phyloP scores from a whole-genome alignment of 208 protist genomes.

The Trypanosoma mega region DNA sequence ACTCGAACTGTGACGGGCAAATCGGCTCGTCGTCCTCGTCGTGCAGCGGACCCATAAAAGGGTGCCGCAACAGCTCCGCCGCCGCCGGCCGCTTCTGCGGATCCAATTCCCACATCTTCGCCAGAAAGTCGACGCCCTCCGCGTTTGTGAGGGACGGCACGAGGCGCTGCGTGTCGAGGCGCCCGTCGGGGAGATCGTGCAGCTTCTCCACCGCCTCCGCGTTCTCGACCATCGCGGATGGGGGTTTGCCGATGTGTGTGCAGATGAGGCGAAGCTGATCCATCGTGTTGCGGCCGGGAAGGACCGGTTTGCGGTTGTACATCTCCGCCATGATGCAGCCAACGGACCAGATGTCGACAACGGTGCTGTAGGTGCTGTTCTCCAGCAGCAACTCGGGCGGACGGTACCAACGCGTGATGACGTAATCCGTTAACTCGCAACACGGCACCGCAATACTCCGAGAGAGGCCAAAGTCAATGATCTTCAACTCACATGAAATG shows the following conservation, averaged over 20 bases:
- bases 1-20: slow-evolving; percentile 61
- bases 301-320: slow-evolving; percentile 87
- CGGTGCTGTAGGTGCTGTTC: slow-evolving; percentile 81
- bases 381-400: slow-evolving; percentile 93
- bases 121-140: slow-evolving; percentile 78
- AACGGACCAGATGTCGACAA: slow-evolving; percentile 93
- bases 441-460: slow-evolving; percentile 81
- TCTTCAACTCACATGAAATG: slow-evolving; percentile 85
- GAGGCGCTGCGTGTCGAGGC: slow-evolving; percentile 63
- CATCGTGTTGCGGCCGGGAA: slow-evolving; percentile 89
- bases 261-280: slow-evolving; percentile 93
- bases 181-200: slow-evolving; percentile 65
- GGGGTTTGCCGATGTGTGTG: slow-evolving; percentile 93
- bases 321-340: slow-evolving; percentile 97
- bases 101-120: slow-evolving; percentile 77
- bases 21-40: slow-evolving; percentile 80
- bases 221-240: slow-evolving; percentile 80
- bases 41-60: slow-evolving; percentile 78
- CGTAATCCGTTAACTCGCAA: slow-evolving; percentile 87
- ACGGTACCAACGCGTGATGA: slow-evolving; percentile 95
- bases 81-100: slow-evolving; percentile 74
- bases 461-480: slow-evolving; percentile 92
- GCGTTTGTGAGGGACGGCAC: slow-evolving; percentile 65
- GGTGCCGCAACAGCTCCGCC: slow-evolving; percentile 79
- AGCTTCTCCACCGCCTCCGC: slow-evolving; percentile 79